A percentile compares a stretch with the other conserved stretches of the same genome.
Evolutionary conservation across 163 green algal species (phyloP).

Genomic region (Chlorella variabilis): DNA sequence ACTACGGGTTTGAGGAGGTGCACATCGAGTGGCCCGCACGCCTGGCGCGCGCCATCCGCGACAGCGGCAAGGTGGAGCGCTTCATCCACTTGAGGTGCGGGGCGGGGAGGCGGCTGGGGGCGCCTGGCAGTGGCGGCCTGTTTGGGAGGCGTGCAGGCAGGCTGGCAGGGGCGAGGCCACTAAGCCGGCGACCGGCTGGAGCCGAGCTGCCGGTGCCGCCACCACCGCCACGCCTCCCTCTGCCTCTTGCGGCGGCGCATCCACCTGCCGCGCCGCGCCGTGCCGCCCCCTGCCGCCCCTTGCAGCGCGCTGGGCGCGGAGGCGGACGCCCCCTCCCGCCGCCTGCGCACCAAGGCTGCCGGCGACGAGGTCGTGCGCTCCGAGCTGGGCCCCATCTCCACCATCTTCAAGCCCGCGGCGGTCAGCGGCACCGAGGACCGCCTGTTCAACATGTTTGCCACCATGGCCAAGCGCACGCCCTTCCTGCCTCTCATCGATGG

Average conservation of each 20-base stretch:
- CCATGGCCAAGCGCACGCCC: constrained; percentile 69
- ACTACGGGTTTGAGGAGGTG: constrained; percentile 73
- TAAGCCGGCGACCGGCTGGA: no score
- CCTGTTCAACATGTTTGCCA: constrained; percentile 89
- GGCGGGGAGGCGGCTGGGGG: background rate
- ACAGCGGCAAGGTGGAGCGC: constrained; percentile 54
- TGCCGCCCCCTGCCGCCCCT: background rate
- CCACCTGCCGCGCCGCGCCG: no score
- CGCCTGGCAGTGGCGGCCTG: no score
- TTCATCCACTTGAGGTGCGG: constrained; percentile 88
- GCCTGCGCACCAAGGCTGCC: constrained; percentile 84
- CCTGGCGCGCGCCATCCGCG: constrained; percentile 63
- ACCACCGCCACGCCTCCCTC: no score
- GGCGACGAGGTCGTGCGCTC: constrained; percentile 82
- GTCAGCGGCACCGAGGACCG: constrained; percentile 94
- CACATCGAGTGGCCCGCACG: constrained; percentile 38
- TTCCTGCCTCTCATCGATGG: constrained; percentile 82
- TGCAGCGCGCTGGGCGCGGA: constrained; percentile 53
- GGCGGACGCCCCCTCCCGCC: constrained; percentile 65
- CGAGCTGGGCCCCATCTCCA: constrained; percentile 71
- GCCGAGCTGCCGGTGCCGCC: no score
- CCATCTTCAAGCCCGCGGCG: constrained; percentile 74
- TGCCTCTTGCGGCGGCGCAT: no score
- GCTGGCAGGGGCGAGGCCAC: no score
- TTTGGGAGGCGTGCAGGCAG: no score